Evolutionary conservation across 495 filamentous ascomycete species (phyloP).

Genomic region (Daldinia caldariorum): DNA sequence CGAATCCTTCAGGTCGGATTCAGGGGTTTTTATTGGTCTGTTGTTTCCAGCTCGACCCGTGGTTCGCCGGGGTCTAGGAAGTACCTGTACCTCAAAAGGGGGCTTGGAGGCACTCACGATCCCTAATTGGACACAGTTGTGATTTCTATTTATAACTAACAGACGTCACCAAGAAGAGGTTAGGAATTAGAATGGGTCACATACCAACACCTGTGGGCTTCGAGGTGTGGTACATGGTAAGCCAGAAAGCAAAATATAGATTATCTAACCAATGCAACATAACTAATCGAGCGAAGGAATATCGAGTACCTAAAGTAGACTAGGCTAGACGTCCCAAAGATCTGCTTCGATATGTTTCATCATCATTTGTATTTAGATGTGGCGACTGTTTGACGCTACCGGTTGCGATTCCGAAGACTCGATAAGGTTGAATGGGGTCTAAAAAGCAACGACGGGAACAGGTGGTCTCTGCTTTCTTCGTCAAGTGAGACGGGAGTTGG

Average conservation of each 20-base stretch:
- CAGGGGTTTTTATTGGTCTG: slow-evolving; percentile 20
- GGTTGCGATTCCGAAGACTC: slow-evolving; percentile 34
- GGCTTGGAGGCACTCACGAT: slow-evolving; percentile 29
- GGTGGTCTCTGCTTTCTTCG: slow-evolving; percentile 32
- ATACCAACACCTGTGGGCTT: not conserved
- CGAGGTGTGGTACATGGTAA: slow-evolving; percentile 23
- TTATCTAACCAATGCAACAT: slow-evolving; percentile 25
- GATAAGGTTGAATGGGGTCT: slow-evolving; percentile 34
- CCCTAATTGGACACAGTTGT: slow-evolving; percentile 28
- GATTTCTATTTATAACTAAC: slow-evolving; percentile 42
- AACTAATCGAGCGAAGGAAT: slow-evolving; percentile 5
- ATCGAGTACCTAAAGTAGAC: not conserved
- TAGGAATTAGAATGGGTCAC: slow-evolving; percentile 36
- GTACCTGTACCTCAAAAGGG: slow-evolving; percentile 34
- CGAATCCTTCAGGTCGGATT: slow-evolving; percentile 37
- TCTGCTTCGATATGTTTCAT: slow-evolving; percentile 41
- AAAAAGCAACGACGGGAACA: slow-evolving; percentile 24
- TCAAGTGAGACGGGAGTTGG: not conserved
- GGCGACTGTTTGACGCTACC: slow-evolving; percentile 37
- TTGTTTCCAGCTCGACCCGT: slow-evolving; percentile 39
- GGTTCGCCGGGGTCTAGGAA: slow-evolving; percentile 21
- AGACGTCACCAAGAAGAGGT: slow-evolving; percentile 30
- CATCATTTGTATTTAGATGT: slow-evolving; percentile 37
- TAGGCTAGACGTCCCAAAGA: slow-evolving; percentile 19
- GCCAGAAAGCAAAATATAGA: slow-evolving; percentile 29